Evolutionary conservation across 2,329 filamentous ascomycete genomes (phyloP).

Genomic region (Stylonectria norvegica): DNA sequence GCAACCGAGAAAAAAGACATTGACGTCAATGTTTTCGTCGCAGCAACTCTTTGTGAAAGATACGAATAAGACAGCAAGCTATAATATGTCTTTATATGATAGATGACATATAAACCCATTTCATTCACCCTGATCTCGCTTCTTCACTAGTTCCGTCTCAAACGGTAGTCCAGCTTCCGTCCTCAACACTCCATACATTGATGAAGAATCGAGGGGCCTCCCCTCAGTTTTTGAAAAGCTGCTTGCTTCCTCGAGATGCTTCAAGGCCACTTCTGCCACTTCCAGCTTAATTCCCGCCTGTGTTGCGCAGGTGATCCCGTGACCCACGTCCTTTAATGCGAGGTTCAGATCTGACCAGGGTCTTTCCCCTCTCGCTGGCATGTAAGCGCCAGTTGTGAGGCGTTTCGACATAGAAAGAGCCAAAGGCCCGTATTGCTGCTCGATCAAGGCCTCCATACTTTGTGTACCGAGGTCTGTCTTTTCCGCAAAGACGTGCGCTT

Average conservation of each 20-base stretch:
- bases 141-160: slow-evolving; percentile 36
- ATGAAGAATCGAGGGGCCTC: slow-evolving; percentile 45
- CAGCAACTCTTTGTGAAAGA: no score
- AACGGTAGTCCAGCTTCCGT: slow-evolving; percentile 42
- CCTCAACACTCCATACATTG: slow-evolving; percentile 48
- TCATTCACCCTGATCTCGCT: slow-evolving; percentile 23
- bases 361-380: slow-evolving; percentile 30
- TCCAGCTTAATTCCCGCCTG: slow-evolving; percentile 37
- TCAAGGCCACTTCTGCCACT: slow-evolving; percentile 41
- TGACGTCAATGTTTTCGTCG: no score
- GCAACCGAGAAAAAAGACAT: no score
- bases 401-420: slow-evolving; percentile 36
- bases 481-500: slow-evolving; percentile 48
- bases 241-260: slow-evolving; percentile 42
- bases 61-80: no score
- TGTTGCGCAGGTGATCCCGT: slow-evolving; percentile 44
- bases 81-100: no score
- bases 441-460: slow-evolving; percentile 42
- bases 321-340: slow-evolving; percentile 50
- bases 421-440: slow-evolving; percentile 37
- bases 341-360: slow-evolving; percentile 48
- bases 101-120: background rate
- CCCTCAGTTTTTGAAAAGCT: slow-evolving; percentile 32
- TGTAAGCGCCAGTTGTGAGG: slow-evolving; percentile 38
- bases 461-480: slow-evolving; percentile 39